Evolutionary conservation across 176 grass and related monocot species (phyloP), one percentile per base, ranked within the genome.

Genomic region (Tillandsia leiboldiana): DNA sequence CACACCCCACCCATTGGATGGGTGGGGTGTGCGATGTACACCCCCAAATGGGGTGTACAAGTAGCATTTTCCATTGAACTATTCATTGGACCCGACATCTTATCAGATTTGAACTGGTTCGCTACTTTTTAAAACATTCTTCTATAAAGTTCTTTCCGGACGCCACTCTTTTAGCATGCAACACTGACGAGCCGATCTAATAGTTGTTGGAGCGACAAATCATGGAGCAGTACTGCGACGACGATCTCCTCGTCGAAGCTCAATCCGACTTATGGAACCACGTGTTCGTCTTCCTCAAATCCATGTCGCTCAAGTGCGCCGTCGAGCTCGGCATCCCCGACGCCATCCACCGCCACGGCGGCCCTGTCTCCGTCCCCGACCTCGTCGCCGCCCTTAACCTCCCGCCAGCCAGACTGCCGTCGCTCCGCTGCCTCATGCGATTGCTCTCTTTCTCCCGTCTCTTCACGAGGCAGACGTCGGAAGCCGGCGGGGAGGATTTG

Each of bases 311-410:
- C 29, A 61, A 29, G 13, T 79, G 78, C 66, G 87, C 29, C 3
- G 51, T 82, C 1, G 53, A 79, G 28, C 82, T 89, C 7, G 62
- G 86, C 61, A 42, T 85, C 29, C 48, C 78, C 0, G 78, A 79
- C 24, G 74, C 72, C 14, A 85, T 89, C 67, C 65, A 68, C 53
- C 12, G 57, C 63, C 13, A 67, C n/a, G 82, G 78, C 22, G 65
- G 79, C 22, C 9, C 27, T 0, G 51, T 29, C 18, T 69, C 75
- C 52, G 28, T 89, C 2, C 50, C 48, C 23, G 11, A 49, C 15
- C 50, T 85, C 14, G 70, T 51, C 71, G n/a, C 70, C 8, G 64
- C 58, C 14, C 67, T 80, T 66, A 24, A 72, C 4, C 58, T 83
- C 42, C 27, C 61, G 3, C 65, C 52, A 8, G 59, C 20, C 67